These are phyloP conservation scores for Mortierella sp. DNA, from an alignment of 371 early-diverging fungal species.

Conservation along the genomic window DNA sequence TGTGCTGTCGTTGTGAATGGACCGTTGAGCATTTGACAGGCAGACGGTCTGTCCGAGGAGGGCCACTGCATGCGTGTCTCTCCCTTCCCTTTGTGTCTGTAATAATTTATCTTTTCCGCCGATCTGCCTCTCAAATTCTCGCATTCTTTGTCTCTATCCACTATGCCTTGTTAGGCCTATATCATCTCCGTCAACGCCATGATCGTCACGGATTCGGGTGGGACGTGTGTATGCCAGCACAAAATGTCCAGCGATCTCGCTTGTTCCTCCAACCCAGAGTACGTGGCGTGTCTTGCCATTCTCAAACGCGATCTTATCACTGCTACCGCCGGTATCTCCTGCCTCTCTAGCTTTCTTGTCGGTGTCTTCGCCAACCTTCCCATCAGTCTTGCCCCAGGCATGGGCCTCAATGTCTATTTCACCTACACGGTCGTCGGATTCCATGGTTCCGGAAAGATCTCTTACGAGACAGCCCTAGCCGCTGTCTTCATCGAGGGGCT, in stretches of 20 bases:
- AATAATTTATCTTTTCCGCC: no score
- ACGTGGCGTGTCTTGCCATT: constrained; percentile 66
- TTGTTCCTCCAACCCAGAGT: constrained; percentile 61
- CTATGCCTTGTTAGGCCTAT: constrained; percentile 73
- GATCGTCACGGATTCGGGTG: constrained; percentile 81
- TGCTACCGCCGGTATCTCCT: constrained; percentile 77
- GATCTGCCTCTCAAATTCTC: no score
- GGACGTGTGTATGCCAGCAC: constrained; percentile 72
- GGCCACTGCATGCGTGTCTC: no score
- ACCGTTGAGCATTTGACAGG: no score
- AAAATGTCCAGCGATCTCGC: constrained; percentile 58
- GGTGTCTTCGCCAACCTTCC: constrained; percentile 82
- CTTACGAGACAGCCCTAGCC: constrained; percentile 76
- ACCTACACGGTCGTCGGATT: constrained; percentile 84
- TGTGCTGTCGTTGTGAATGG: no score
- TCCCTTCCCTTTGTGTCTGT: no score
- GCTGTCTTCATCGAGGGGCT: constrained; percentile 87
- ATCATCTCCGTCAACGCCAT: constrained; percentile 80
- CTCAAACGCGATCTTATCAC: constrained; percentile 79
- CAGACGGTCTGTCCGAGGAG: no score
- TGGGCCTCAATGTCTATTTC: constrained; percentile 88
- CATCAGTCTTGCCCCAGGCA: constrained; percentile 82
- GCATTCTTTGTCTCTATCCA: constrained; percentile 13
- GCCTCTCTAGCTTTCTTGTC: constrained; percentile 65
- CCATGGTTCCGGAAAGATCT: constrained; percentile 77